Percentiles rank a stretch among this genome's conserved stretches.
These are phyloP conservation scores for Xylaria sp. DNA, from an alignment of 2,329 filamentous ascomycete genomes.

Conservation along the genomic window DNA sequence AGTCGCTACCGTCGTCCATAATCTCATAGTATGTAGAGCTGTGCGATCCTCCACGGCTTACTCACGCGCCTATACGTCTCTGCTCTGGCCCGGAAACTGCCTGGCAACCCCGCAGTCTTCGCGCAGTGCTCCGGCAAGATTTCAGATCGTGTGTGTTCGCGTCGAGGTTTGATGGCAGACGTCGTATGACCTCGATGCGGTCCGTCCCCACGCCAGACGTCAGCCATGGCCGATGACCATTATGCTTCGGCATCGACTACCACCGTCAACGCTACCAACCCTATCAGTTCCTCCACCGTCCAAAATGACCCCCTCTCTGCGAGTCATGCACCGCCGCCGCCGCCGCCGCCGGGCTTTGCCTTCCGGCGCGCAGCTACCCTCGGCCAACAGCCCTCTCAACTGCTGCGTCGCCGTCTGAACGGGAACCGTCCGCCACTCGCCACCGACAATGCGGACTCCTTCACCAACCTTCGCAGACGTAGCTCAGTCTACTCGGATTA, in stretches of 20 bases:
- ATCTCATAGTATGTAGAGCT: conserved; percentile 12
- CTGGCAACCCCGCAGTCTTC: not conserved
- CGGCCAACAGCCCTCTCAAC: conserved; percentile 51
- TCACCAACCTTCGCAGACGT: conserved; percentile 63
- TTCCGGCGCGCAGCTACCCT: conserved; percentile 57
- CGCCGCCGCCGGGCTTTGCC: conserved; percentile 50
- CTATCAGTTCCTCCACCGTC: conserved; percentile 1
- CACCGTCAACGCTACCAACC: conserved; percentile 39
- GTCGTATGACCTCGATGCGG: conserved; percentile 38
- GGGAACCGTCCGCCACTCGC: conserved; percentile 36
- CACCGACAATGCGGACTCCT: conserved; percentile 38
- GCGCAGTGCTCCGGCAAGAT: not conserved
- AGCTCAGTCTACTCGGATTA: conserved; percentile 84
- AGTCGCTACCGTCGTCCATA: conserved; percentile 5
- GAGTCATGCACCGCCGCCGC: conserved; percentile 29
- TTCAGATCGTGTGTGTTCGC: conserved; percentile 10
- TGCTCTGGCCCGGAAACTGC: not conserved
- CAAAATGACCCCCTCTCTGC: conserved; percentile 28
- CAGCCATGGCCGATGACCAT: conserved; percentile 48
- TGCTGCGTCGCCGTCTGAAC: conserved; percentile 44
- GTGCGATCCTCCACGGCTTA: not conserved
- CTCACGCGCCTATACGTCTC: not conserved
- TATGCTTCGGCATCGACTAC: conserved; percentile 42
- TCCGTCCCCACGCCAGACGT: conserved; percentile 17
- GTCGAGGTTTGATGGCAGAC: conserved; percentile 20